phyloP scores from a whole-genome alignment of 805 yeast genomes.

The Wickerhamomyces canadensis region DNA sequence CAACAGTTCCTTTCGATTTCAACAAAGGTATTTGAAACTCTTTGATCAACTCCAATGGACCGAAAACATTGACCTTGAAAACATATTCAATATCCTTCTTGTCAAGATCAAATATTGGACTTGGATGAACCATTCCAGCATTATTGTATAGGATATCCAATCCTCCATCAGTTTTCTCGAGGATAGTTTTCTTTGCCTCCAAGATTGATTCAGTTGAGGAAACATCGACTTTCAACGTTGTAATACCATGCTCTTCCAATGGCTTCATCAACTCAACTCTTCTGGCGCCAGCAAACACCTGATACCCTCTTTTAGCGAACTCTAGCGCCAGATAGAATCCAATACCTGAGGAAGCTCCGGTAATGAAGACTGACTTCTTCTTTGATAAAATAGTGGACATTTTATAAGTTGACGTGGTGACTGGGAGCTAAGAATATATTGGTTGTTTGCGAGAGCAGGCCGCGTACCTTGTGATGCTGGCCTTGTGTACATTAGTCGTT shows the following conservation, averaged over 20 bases:
- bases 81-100: not conserved
- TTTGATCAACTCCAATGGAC: slow-evolving; percentile 48
- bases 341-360: slow-evolving; percentile 47
- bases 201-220: slow-evolving; percentile 28
- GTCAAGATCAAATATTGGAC: slow-evolving; percentile 29
- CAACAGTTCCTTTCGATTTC: slow-evolving; percentile 30
- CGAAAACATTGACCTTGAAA: slow-evolving; percentile 56
- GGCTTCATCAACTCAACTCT: slow-evolving; percentile 49
- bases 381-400: no score
- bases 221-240: slow-evolving; percentile 48
- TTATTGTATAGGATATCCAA: slow-evolving; percentile 58
- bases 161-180: slow-evolving; percentile 31
- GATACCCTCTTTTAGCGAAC: slow-evolving; percentile 41
- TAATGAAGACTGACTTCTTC: no score
- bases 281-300: slow-evolving; percentile 66
- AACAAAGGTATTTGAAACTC: slow-evolving; percentile 27
- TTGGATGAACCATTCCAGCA: slow-evolving; percentile 56
- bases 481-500: no score
- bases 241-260: slow-evolving; percentile 31
- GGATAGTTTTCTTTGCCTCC: not conserved
- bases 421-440: no score
- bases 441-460: no score
- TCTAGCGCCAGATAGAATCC: slow-evolving; percentile 40
- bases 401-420: no score
- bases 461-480: no score